phyloP scores from a whole-genome alignment of 2,329 filamentous ascomycete genomes.

The Diplodia intermedia region DNA sequence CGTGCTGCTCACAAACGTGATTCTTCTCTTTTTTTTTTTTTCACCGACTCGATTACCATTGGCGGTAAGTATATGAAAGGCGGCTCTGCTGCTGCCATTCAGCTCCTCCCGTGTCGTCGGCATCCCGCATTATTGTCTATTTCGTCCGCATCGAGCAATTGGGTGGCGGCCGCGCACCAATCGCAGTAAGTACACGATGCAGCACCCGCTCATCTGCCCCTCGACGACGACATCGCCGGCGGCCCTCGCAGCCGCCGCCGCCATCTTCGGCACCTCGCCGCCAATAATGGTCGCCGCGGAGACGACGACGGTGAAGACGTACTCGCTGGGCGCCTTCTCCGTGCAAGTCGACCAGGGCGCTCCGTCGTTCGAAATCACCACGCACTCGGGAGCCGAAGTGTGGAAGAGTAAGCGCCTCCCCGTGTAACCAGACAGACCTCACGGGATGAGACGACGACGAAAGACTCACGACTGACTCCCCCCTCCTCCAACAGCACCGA shows the following conservation, averaged over 20 bases:
- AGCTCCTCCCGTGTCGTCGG: not conserved
- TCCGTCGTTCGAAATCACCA: constrained; percentile 3
- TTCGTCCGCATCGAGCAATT: not conserved
- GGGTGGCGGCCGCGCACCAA: not conserved
- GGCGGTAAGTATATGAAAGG: constrained; percentile 5
- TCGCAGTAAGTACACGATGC: not conserved
- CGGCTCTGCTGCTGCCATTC: constrained; percentile 1
- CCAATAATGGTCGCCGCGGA: not conserved
- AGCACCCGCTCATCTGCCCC: constrained; percentile 22
- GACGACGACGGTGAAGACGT: not conserved
- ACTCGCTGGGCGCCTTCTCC: constrained; percentile 8
- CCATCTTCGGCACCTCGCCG: not conserved
- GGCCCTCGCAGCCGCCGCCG: constrained; percentile 19
- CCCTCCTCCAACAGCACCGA: constrained; percentile 2
- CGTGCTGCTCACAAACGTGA: not conserved
- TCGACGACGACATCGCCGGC: constrained; percentile 1
- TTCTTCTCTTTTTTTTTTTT: not conserved
- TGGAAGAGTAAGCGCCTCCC: constrained; percentile 17
- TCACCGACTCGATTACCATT: not conserved
- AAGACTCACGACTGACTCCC: not conserved
- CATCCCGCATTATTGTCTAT: not conserved
- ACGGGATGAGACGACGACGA: not conserved
- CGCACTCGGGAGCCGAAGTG: constrained; percentile 13
- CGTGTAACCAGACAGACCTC: not conserved
- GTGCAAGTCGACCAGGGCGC: constrained; percentile 16